These are phyloP conservation scores for Candida sphagnicola DNA, from an alignment of 805 yeast species.

Conservation along the genomic window DNA sequence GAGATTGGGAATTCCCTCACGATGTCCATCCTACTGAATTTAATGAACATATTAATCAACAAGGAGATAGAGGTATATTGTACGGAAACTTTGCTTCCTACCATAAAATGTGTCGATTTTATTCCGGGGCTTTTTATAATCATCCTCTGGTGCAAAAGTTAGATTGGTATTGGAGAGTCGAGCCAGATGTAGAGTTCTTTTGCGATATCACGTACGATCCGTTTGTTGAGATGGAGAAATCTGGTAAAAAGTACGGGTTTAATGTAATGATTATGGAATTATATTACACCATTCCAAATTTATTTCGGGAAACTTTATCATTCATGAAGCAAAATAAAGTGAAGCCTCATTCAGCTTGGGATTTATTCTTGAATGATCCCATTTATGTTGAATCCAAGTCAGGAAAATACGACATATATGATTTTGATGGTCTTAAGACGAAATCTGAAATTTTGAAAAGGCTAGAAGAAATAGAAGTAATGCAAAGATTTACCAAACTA, in stretches of 20 bases:
- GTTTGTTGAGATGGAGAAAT: conserved; percentile 69
- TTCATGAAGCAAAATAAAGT: conserved; percentile 48
- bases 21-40: conserved; percentile 39
- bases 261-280: conserved; percentile 77
- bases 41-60: conserved; percentile 58
- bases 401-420: conserved; percentile 8
- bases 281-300: conserved; percentile 74
- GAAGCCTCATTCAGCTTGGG: conserved; percentile 64
- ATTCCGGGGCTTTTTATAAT: conserved; percentile 76
- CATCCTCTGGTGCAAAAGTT: conserved; percentile 68
- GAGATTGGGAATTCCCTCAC: conserved; percentile 65
- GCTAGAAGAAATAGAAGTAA: conserved; percentile 24
- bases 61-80: conserved; percentile 80
- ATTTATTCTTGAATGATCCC: conserved; percentile 47
- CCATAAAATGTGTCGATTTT: conserved; percentile 94
- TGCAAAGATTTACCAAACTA: conserved; percentile 17
- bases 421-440: conserved; percentile 19
- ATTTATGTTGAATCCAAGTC: conserved; percentile 18
- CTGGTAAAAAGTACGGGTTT: conserved; percentile 77
- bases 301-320: conserved; percentile 68
- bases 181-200: conserved; percentile 84
- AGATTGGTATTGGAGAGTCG: conserved; percentile 97
- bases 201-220: conserved; percentile 95
- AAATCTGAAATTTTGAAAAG: conserved; percentile 19
- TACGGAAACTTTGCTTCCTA: conserved; percentile 82